A percentile compares a stretch with the other conserved stretches of the same genome.
phyloP scores from a whole-genome alignment of 2,329 filamentous ascomycete genomes.

The Emergomyces pasteurianus region DNA sequence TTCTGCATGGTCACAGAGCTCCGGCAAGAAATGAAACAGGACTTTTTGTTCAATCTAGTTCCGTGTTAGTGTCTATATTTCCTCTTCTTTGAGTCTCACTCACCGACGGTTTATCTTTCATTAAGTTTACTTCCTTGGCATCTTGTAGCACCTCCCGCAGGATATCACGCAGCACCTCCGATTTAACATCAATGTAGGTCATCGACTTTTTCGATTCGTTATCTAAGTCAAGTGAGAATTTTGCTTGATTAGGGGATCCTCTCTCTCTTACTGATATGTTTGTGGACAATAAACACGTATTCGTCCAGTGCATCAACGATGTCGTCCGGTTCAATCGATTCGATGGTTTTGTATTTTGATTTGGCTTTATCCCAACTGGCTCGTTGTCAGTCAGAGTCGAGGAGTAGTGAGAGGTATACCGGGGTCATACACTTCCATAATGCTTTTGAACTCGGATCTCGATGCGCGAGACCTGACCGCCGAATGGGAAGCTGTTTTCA shows the following conservation, averaged over 20 bases:
- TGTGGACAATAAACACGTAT: constrained; percentile 17
- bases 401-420: too few relatives aligned
- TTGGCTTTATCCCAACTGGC: constrained; percentile 7
- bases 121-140: constrained; percentile 20
- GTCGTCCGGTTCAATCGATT: constrained; percentile 9
- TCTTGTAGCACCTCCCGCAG: constrained; percentile 19
- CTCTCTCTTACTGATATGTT: constrained; percentile 12
- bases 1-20: not conserved
- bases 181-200: constrained; percentile 23
- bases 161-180: constrained; percentile 19
- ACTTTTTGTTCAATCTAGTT: constrained; percentile 10
- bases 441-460: too few relatives aligned
- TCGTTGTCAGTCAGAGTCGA: too few relatives aligned
- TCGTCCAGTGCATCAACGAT: constrained; percentile 11
- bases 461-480: too few relatives aligned
- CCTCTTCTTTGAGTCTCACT: not conserved
- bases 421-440: too few relatives aligned
- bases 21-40: constrained; percentile 11
- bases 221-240: constrained; percentile 12
- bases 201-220: constrained; percentile 14
- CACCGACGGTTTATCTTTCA: constrained; percentile 22
- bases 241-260: constrained; percentile 3
- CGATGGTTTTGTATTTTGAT: constrained; percentile 17
- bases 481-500: too few relatives aligned
- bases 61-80: not conserved